Conservation (phyloP, 1,139 yeast genomes). For the Scheffersomyces parashehatae region DNA sequence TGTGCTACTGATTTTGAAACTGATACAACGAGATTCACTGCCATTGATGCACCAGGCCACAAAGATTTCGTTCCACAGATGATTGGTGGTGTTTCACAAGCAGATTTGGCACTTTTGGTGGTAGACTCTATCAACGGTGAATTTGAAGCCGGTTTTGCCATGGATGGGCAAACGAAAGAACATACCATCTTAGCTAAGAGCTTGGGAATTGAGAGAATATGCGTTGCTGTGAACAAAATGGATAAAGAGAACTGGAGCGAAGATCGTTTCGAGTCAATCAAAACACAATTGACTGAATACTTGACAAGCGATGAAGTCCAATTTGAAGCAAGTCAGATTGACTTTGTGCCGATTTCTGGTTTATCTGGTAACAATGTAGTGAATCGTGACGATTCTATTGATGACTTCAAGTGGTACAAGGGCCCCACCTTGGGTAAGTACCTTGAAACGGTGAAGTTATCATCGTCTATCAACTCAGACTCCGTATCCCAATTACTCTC, state of each 20-base stretch:
- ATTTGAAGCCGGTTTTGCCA: slow-evolving; percentile 82
- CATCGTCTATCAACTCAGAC: slow-evolving; percentile 3
- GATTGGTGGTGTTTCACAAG: slow-evolving; percentile 56
- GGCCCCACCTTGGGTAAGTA: slow-evolving; percentile 67
- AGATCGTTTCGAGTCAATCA: slow-evolving; percentile 63
- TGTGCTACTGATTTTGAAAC: slow-evolving; percentile 86
- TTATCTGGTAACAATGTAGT: slow-evolving; percentile 81
- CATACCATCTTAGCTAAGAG: slow-evolving; percentile 83
- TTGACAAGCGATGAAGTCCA: slow-evolving; percentile 61
- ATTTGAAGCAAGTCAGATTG: slow-evolving; percentile 48
- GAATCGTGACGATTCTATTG: slow-evolving; percentile 30
- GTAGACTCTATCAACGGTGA: slow-evolving; percentile 82
- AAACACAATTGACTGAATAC: slow-evolving; percentile 56
- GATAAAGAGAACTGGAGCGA: slow-evolving; percentile 75
- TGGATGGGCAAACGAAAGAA: slow-evolving; percentile 94
- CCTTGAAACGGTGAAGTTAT: slow-evolving; percentile 38
- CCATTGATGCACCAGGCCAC: slow-evolving; percentile 89
- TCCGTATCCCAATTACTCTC: slow-evolving; percentile 19
- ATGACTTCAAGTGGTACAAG: slow-evolving; percentile 55
- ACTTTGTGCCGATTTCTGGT: slow-evolving; percentile 86
- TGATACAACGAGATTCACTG: slow-evolving; percentile 62
- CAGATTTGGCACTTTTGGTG: slow-evolving; percentile 71
- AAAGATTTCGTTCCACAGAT: slow-evolving; percentile 54
- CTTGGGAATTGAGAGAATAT: slow-evolving; percentile 72
- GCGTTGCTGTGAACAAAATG: slow-evolving; percentile 86